Conservation (phyloP, 1,139 yeast genomes). For the Kodamaea ohmeri region DNA sequence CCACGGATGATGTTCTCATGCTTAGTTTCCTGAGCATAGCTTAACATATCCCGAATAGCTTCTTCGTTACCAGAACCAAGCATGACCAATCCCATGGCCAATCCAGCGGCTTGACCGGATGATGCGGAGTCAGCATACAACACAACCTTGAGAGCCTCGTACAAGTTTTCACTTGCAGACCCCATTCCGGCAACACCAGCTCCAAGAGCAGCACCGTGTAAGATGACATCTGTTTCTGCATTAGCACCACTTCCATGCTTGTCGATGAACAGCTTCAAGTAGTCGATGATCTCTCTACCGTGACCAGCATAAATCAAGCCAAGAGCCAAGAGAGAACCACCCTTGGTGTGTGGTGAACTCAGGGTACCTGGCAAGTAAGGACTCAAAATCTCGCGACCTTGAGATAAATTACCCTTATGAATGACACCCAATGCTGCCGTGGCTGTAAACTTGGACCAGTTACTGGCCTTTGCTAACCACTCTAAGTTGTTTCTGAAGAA, state of each 20-base stretch:
- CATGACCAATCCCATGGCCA: constrained; percentile 95
- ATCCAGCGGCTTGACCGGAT: constrained; percentile 96
- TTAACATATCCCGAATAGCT: constrained; percentile 78
- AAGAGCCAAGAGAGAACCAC: constrained; percentile 91
- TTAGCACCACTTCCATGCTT: constrained; percentile 68
- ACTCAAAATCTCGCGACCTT: constrained; percentile 81
- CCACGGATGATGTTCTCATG: constrained; percentile 96
- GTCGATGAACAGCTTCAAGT: constrained; percentile 69
- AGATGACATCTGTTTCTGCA: constrained; percentile 77
- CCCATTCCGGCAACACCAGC: constrained; percentile 98
- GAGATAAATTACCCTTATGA: constrained; percentile 90
- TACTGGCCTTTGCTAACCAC: constrained; percentile 95
- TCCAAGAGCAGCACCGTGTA: constrained; percentile 96
- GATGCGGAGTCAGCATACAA: constrained; percentile 88
- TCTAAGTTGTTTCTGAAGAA: constrained; percentile 88
- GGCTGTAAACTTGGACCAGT: constrained; percentile 97
- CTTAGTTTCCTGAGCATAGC: constrained; percentile 92
- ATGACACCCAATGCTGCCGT: constrained; percentile 98
- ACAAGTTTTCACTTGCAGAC: constrained; percentile 67
- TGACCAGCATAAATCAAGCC: constrained; percentile 96
- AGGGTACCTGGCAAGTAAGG: constrained; percentile 88
- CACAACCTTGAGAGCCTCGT: constrained; percentile 81
- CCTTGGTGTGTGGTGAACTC: constrained; percentile 84
- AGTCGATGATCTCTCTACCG: constrained; percentile 84
- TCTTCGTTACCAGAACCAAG: constrained; percentile 82